phyloP scores from a whole-genome alignment of 179 eudicot species.

The Beta corolliflora region DNA sequence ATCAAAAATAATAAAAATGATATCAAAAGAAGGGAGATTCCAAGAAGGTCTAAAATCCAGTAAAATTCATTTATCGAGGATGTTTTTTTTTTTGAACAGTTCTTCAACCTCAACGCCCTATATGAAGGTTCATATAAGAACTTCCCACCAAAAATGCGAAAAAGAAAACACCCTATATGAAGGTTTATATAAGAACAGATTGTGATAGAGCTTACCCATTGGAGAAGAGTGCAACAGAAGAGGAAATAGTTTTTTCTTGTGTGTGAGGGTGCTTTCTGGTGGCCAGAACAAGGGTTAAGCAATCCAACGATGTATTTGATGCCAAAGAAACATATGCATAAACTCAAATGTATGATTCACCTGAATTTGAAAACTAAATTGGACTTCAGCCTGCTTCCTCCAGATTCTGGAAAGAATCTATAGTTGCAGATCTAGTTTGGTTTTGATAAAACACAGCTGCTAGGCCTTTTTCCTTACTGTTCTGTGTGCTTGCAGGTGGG shows the following conservation, averaged over 20 bases:
- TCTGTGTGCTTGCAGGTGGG: background rate
- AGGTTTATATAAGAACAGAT: background rate
- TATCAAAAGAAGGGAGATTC: background rate
- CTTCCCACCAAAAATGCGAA: constrained; percentile 12
- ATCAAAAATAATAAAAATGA: background rate
- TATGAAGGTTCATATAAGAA: constrained; percentile 8
- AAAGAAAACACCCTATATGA: background rate
- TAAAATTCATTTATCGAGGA: background rate
- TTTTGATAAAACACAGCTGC: background rate
- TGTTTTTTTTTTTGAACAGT: background rate
- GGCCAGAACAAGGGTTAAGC: background rate
- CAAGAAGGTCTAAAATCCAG: background rate
- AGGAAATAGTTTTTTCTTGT: background rate
- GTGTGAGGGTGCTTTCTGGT: background rate
- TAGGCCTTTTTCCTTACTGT: background rate
- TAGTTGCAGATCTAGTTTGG: background rate
- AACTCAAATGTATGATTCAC: background rate
- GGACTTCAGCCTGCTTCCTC: background rate
- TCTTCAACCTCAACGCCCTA: constrained; percentile 2
- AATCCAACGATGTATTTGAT: background rate
- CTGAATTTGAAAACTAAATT: background rate
- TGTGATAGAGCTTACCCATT: background rate
- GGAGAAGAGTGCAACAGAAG: background rate
- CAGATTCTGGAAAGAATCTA: background rate
- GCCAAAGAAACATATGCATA: background rate